Evolutionary conservation across 805 yeast genomes (phyloP).

Genomic region (Candida andamanensis): DNA sequence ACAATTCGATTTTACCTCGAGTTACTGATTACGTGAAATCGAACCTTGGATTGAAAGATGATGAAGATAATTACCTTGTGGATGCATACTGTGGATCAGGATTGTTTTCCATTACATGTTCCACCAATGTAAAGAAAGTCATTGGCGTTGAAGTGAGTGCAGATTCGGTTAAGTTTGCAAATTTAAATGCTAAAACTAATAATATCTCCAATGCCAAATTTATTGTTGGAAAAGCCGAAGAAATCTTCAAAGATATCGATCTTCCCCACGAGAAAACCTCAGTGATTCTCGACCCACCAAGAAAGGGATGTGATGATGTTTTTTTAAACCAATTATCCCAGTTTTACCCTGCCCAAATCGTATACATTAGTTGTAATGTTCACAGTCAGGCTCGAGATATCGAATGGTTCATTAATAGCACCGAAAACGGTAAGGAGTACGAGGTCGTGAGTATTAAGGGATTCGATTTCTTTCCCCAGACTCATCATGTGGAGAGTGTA

Average conservation of each 20-base stretch:
- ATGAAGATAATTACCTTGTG: conserved; percentile 59
- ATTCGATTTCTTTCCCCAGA: conserved; percentile 94
- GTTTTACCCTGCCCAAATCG: conserved; percentile 78
- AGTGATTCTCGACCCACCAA: conserved; percentile 92
- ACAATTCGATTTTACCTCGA: conserved; percentile 80
- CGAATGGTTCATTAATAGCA: conserved; percentile 69
- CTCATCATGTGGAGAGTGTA: conserved; percentile 87
- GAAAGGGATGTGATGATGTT: conserved; percentile 91
- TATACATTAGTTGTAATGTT: conserved; percentile 96
- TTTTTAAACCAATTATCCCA: conserved; percentile 81
- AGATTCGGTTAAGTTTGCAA: conserved; percentile 86
- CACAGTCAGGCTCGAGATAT: conserved; percentile 96
- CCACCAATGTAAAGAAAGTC: conserved; percentile 73
- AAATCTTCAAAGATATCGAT: conserved; percentile 72
- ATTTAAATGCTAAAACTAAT: conserved; percentile 71
- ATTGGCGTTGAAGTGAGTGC: conserved; percentile 93
- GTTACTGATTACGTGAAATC: conserved; percentile 79
- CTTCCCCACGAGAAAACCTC: conserved; percentile 75
- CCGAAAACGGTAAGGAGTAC: conserved; percentile 59
- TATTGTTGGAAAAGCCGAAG: conserved; percentile 89
- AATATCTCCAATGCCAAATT: conserved; percentile 74
- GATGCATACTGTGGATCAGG: conserved; percentile 98
- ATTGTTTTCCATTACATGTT: conserved; percentile 81
- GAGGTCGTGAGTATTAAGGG: conserved; percentile 81
- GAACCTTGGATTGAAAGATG: conserved; percentile 40